These are phyloP conservation scores for Skeletonema costatum DNA, from an alignment of 108 stramenopile species.

Conservation along the genomic window DNA sequence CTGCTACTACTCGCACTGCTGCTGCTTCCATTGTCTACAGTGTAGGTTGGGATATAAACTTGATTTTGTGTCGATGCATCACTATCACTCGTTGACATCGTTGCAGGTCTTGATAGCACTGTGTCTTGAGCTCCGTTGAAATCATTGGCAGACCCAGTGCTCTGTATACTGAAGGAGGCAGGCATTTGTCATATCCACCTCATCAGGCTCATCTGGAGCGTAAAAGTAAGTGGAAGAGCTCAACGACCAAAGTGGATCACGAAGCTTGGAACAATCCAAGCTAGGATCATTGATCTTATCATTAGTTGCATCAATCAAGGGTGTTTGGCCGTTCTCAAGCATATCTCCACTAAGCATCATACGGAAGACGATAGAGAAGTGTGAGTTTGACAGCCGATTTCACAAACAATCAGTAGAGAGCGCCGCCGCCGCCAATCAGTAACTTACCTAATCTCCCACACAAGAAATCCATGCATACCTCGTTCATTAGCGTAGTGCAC, in stretches of 20 bases:
- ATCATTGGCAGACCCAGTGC: slow-evolving; percentile 8
- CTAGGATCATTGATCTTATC: slow-evolving; percentile 28
- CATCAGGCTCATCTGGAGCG: slow-evolving; percentile 35
- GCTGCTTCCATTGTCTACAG: background rate
- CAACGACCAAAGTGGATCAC: slow-evolving; percentile 27
- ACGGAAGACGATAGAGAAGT: background rate
- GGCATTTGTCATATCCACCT: slow-evolving; percentile 20
- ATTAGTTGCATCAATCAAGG: slow-evolving; percentile 40
- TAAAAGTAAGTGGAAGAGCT: slow-evolving; percentile 17
- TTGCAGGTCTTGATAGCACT: background rate
- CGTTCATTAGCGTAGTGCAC: slow-evolving; percentile 42
- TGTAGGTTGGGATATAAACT: background rate
- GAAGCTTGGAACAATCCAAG: slow-evolving; percentile 36
- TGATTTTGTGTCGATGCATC: background rate
- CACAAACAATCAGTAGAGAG: background rate
- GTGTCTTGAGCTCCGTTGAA: slow-evolving; percentile 9
- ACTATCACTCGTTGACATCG: background rate
- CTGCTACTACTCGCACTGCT: background rate
- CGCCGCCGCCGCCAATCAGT: background rate
- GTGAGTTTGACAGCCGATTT: background rate
- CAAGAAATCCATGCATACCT: slow-evolving; percentile 38
- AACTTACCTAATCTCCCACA: slow-evolving; percentile 7
- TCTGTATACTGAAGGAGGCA: slow-evolving; percentile 1
- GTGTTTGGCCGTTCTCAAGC: slow-evolving; percentile 40
- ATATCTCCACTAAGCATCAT: slow-evolving; percentile 34